phyloP scores from a whole-genome alignment of 352 stramenopile species.

The Phytophthora ramorum region DNA sequence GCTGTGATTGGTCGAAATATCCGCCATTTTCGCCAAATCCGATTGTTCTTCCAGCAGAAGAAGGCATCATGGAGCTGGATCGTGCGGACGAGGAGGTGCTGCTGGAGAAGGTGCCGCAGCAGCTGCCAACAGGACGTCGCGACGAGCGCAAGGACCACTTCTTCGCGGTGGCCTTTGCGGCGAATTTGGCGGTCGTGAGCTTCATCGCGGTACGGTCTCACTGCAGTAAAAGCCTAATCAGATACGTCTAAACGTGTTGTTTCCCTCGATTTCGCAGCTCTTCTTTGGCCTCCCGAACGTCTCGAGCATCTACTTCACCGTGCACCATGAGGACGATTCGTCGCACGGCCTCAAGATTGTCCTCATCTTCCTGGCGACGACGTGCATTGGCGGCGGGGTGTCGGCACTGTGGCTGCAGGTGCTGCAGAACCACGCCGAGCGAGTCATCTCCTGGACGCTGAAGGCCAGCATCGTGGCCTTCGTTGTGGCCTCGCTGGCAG shows the following conservation, averaged over 20 bases:
- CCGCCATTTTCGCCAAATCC: constrained; percentile 23
- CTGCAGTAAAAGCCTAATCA: constrained; percentile 17
- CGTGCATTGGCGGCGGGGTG: constrained; percentile 65
- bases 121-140: constrained; percentile 31
- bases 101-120: constrained; percentile 62
- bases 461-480: constrained; percentile 67
- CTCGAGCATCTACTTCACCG: constrained; percentile 82
- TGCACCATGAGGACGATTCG: constrained; percentile 56
- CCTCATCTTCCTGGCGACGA: constrained; percentile 69
- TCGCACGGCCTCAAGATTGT: constrained; percentile 84
- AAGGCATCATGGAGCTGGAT: constrained; percentile 62
- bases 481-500: constrained; percentile 51
- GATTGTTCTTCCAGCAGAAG: constrained; percentile 26
- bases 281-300: constrained; percentile 78
- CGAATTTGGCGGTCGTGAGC: constrained; percentile 60
- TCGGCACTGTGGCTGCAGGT: constrained; percentile 81
- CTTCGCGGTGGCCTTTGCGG: constrained; percentile 71
- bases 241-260: constrained; percentile 17
- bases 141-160: constrained; percentile 70
- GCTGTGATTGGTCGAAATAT: constrained; percentile 26
- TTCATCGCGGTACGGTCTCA: constrained; percentile 60
- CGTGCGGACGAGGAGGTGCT: constrained; percentile 65
- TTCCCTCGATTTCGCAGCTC: too few species aligned
- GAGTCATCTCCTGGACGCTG: constrained; percentile 79
- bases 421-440: constrained; percentile 74